Conservation (phyloP, 2,329 filamentous ascomycete species). For the Hypoxylon sp. region DNA sequence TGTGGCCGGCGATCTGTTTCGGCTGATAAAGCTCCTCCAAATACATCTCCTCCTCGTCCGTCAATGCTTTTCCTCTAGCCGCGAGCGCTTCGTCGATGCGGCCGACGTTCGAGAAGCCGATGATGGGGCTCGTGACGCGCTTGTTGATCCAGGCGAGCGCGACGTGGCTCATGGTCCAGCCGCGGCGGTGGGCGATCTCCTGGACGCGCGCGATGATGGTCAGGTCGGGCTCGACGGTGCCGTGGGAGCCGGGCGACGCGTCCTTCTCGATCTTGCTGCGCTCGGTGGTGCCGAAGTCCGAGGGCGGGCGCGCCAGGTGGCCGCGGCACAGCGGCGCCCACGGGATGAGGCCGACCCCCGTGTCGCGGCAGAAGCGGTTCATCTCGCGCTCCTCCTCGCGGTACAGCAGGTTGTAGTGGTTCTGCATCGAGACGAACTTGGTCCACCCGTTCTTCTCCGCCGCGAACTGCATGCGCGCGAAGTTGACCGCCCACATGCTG, state of each 20-base stretch:
- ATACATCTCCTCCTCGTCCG: slow-evolving; percentile 69
- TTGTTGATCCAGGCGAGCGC: slow-evolving; percentile 72
- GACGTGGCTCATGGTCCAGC: slow-evolving; percentile 72
- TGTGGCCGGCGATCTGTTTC: slow-evolving; percentile 58
- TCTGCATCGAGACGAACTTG: slow-evolving; percentile 72
- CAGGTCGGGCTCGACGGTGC: slow-evolving; percentile 51
- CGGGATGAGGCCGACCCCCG: slow-evolving; percentile 56
- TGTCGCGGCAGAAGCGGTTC: slow-evolving; percentile 57
- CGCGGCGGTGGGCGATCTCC: slow-evolving; percentile 68
- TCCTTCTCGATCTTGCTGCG: slow-evolving; percentile 57
- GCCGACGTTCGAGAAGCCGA: slow-evolving; percentile 69
- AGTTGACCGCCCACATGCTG: slow-evolving; percentile 64
- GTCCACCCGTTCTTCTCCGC: slow-evolving; percentile 63
- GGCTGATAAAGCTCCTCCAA: slow-evolving; percentile 72
- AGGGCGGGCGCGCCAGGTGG: slow-evolving; percentile 51
- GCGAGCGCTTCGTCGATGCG: slow-evolving; percentile 72
- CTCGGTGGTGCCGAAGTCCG: slow-evolving; percentile 49
- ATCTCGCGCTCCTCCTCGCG: slow-evolving; percentile 70
- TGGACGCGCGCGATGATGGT: slow-evolving; percentile 65
- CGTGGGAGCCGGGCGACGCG: slow-evolving; percentile 37
- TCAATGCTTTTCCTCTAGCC: slow-evolving; percentile 60
- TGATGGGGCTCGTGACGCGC: slow-evolving; percentile 67
- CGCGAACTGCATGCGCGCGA: slow-evolving; percentile 65
- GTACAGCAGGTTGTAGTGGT: slow-evolving; percentile 70
- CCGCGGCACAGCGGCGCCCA: slow-evolving; percentile 56